phyloP scores from a whole-genome alignment of 2,329 filamentous ascomycete species.

The Pleochaeta shiraiana region DNA sequence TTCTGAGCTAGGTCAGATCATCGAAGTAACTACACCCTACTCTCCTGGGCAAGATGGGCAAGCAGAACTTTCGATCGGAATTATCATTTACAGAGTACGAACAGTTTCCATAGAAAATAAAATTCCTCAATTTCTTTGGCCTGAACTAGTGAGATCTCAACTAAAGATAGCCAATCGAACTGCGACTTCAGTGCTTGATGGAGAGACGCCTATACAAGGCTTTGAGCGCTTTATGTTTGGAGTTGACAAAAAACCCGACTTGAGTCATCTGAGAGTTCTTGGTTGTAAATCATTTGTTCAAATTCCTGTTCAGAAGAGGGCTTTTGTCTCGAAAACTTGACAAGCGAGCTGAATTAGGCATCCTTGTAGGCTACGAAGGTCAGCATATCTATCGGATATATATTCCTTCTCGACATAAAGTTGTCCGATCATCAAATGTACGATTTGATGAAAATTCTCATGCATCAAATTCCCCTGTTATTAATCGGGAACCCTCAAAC shows the following conservation, averaged over 20 bases:
- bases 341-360: neutral
- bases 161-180: neutral
- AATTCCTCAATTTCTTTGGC: neutral
- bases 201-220: neutral
- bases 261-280: neutral
- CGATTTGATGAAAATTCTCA: neutral
- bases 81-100: neutral
- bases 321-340: conserved; percentile 3
- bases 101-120: too few species aligned
- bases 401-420: neutral
- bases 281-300: neutral
- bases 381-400: neutral
- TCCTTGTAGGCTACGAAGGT: conserved; percentile 1
- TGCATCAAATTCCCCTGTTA: neutral
- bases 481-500: too few species aligned
- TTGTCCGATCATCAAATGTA: neutral
- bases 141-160: neutral
- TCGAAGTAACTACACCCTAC: neutral
- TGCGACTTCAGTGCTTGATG: neutral
- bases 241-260: neutral
- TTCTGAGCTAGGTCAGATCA: neutral
- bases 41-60: neutral
- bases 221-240: neutral
- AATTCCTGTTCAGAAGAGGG: neutral
- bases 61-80: neutral